Conservation (phyloP, 768 basidiomycete genomes). For the Mycena belliarum region DNA sequence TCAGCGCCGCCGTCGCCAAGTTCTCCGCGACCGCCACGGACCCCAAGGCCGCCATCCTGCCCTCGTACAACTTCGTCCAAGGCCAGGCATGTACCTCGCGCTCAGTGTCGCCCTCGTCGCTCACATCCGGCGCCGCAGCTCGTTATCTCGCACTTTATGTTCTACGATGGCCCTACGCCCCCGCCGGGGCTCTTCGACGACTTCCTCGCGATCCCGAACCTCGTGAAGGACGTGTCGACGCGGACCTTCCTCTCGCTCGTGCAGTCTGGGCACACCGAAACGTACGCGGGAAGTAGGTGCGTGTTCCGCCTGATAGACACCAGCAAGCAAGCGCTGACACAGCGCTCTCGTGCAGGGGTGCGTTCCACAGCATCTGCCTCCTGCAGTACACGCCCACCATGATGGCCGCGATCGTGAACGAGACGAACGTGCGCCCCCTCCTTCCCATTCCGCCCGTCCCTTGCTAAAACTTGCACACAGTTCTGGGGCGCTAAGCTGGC, state of each 20-base stretch:
- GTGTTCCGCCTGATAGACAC: too few species aligned
- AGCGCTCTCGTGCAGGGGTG: too few species aligned
- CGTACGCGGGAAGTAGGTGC: too few species aligned
- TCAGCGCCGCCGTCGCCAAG: conserved; percentile 38
- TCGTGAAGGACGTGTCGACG: conserved; percentile 40
- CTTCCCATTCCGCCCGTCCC: not conserved
- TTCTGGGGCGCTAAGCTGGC: too few species aligned
- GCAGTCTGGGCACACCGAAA: too few species aligned
- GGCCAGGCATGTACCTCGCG: conserved; percentile 43
- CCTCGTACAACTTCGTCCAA: conserved; percentile 42
- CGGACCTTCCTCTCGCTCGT: conserved; percentile 45
- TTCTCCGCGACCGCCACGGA: conserved; percentile 45
- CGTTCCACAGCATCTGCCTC: too few species aligned
- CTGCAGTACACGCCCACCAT: too few species aligned
- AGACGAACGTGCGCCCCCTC: conserved; percentile 36
- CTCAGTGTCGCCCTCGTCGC: not conserved
- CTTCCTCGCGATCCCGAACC: conserved; percentile 45
- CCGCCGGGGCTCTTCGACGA: conserved; percentile 54
- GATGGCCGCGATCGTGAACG: conserved; percentile 44
- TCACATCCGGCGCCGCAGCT: conserved; percentile 13
- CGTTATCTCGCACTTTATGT: conserved; percentile 40
- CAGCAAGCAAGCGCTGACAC: too few species aligned
- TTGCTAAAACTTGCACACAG: conserved; percentile 26
- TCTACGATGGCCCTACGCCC: conserved; percentile 58
- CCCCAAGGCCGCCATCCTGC: conserved; percentile 52